Percentiles rank a stretch among this genome's conserved stretches.
These are phyloP conservation scores for Sindora glabra DNA, from an alignment of 306 rosid genomes.

Conservation along the genomic window DNA sequence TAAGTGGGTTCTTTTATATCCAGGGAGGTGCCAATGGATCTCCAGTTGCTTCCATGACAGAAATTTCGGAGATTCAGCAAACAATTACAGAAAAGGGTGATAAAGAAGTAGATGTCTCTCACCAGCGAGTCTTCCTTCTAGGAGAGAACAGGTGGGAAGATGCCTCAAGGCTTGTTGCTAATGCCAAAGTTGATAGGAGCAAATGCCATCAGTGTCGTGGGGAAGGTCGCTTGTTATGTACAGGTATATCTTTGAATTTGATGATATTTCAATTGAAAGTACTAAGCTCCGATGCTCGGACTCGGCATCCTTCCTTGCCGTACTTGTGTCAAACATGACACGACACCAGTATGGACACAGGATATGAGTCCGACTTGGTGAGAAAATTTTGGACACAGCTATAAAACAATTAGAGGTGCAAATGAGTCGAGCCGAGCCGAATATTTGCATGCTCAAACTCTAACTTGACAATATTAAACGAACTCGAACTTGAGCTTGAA, in stretches of 20 bases:
- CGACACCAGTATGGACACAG: too few species aligned
- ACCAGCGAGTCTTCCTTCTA: conserved; percentile 69
- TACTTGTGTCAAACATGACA: too few species aligned
- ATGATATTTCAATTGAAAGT: neutral
- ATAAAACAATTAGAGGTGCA: too few species aligned
- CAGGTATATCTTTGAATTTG: conserved; percentile 39
- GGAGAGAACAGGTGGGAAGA: conserved; percentile 99
- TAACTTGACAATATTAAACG: too few species aligned
- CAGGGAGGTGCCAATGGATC: conserved; percentile 72
- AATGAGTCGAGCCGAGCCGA: too few species aligned
- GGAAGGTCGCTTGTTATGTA: conserved; percentile 73
- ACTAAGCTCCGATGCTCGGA: too few species aligned
- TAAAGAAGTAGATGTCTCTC: conserved; percentile 25
- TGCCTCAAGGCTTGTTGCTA: conserved; percentile 55
- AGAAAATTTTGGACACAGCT: too few species aligned
- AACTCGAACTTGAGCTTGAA: too few species aligned
- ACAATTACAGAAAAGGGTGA: conserved; percentile 30
- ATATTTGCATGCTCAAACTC: too few species aligned
- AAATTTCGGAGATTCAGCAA: conserved; percentile 49
- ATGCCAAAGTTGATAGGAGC: conserved; percentile 19
- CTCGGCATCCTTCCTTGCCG: too few species aligned
- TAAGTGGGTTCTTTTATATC: neutral
- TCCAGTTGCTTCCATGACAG: conserved; percentile 42
- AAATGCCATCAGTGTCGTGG: conserved; percentile 82
- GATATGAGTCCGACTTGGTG: too few species aligned